Evolutionary conservation across 331 rosid species (phyloP), one percentile per base, ranked within the genome.

Genomic region (Malus hybrid): DNA sequence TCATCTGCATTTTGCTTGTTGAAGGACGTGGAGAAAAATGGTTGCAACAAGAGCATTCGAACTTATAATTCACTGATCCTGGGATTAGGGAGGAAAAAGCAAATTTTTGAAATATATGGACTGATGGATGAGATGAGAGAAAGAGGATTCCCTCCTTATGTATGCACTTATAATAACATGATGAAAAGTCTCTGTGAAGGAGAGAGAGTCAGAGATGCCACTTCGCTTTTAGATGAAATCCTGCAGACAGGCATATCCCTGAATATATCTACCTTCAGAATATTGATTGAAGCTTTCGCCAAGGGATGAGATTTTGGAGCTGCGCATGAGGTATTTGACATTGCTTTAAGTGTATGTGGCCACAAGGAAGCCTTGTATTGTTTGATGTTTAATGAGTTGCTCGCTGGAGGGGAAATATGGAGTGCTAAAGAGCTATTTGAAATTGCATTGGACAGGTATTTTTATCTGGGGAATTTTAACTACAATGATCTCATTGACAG

Each of bases 81-180:
- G 71, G 93, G 95, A 50, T 78, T 94, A 42, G 93, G 95, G 66
- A 75, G 81, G 77, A 87, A 87, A 80, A 80, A 86, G 57, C 87
- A 94, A 81, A 81, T 86, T 79, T 94, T 94, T 81, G 97, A 91
- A 90, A 94, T 90, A 42, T 89, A 90, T 42, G 97, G 98, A 34
- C 80, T 94, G 87, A 79, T 91, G 91, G 92, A 94, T 81, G 98
- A 94, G 87, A 90, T 91, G 96, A 89, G 68, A 86, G 98, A 94
- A 80, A 86, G 78, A 80, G 95, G 96, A 58, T 57, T 91, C 73
- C 32, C 68, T 79, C 92, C 97, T 39, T 81, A 91, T 85, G 83
- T 91, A 39, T 68, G 74, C 73, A 91, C 96, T 33, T 91, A 94
- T 26, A 94, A 91, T 80, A 90, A 87, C 61, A 75, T 91, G 82